Evolutionary conservation across 257 asterid genomes (phyloP).

Genomic region (Fraxinus americana): DNA sequence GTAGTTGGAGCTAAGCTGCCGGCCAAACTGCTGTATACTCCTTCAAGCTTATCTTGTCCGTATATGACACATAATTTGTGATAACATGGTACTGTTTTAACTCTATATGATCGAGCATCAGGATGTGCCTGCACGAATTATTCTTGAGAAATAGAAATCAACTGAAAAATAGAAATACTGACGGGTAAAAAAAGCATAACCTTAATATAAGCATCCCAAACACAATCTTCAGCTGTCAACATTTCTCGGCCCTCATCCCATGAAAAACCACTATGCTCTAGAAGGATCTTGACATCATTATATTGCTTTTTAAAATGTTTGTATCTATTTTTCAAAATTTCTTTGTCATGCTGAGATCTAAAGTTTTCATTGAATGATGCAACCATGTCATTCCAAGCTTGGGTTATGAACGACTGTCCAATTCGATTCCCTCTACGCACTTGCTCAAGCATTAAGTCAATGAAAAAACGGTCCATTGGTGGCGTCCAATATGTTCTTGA

Average conservation of each 20-base stretch:
- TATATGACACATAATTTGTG: slow-evolving; percentile 40
- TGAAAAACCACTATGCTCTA: slow-evolving; percentile 38
- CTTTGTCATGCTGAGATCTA: slow-evolving; percentile 36
- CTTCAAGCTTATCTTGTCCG: slow-evolving; percentile 40
- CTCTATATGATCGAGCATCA: slow-evolving; percentile 44
- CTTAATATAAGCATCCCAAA: slow-evolving; percentile 48
- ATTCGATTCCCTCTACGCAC: slow-evolving; percentile 42
- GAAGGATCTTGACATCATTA: slow-evolving; percentile 39
- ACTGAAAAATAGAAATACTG: background rate
- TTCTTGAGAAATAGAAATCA: slow-evolving; percentile 9
- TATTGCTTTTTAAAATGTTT: slow-evolving; percentile 49
- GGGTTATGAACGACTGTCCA: slow-evolving; percentile 42
- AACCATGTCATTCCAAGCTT: slow-evolving; percentile 47
- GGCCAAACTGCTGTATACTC: slow-evolving; percentile 18
- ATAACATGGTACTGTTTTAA: slow-evolving; percentile 40
- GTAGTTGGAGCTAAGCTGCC: slow-evolving; percentile 20
- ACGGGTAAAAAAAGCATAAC: slow-evolving; percentile 13
- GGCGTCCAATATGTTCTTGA: slow-evolving; percentile 50
- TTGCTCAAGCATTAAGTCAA: slow-evolving; percentile 43
- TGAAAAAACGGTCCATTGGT: slow-evolving; percentile 44
- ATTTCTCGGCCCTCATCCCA: slow-evolving; percentile 48
- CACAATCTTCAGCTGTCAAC: slow-evolving; percentile 43
- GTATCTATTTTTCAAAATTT: slow-evolving; percentile 45
- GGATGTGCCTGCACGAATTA: slow-evolving; percentile 39
- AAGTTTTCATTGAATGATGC: slow-evolving; percentile 40